phyloP scores from a whole-genome alignment of 768 basidiomycete genomes.

The Lactarius akahatsu region DNA sequence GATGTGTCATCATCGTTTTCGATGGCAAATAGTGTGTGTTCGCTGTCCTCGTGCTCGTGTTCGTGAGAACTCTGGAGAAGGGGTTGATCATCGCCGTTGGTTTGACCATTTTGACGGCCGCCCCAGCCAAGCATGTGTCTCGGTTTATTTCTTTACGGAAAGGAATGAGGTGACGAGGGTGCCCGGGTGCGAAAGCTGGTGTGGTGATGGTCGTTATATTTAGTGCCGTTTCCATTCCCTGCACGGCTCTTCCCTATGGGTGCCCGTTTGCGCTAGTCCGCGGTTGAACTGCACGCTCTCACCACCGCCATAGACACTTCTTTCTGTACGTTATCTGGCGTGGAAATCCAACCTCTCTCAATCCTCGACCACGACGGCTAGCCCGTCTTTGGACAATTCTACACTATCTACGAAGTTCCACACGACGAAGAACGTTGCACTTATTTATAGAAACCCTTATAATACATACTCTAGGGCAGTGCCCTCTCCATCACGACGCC shows the following conservation, averaged over 20 bases:
- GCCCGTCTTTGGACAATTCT: not conserved
- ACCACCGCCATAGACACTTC: too few relatives aligned
- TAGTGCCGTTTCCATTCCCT: not conserved
- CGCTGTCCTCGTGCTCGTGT: slow-evolving; percentile 32
- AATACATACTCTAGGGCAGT: not conserved
- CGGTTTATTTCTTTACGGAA: not conserved
- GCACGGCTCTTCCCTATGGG: not conserved
- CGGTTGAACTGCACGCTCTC: not conserved
- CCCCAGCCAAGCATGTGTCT: slow-evolving; percentile 24
- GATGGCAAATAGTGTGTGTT: slow-evolving; percentile 51
- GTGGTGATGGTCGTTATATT: not conserved
- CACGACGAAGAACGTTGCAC: not conserved
- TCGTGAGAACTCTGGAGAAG: slow-evolving; percentile 52
- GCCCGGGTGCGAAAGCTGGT: not conserved
- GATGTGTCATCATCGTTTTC: slow-evolving; percentile 48
- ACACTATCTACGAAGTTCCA: not conserved
- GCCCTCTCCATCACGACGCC: not conserved
- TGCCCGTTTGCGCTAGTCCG: too few relatives aligned
- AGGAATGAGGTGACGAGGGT: not conserved
- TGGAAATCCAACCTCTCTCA: too few relatives aligned
- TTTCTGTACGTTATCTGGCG: not conserved
- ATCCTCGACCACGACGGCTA: not conserved
- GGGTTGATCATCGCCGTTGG: slow-evolving; percentile 53
- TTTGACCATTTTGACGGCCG: slow-evolving; percentile 23
- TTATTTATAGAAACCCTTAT: not conserved